Evolutionary conservation across 1,284 basidiomycete species (phyloP).

Genomic region (Cystobasidiaceae sp.): DNA sequence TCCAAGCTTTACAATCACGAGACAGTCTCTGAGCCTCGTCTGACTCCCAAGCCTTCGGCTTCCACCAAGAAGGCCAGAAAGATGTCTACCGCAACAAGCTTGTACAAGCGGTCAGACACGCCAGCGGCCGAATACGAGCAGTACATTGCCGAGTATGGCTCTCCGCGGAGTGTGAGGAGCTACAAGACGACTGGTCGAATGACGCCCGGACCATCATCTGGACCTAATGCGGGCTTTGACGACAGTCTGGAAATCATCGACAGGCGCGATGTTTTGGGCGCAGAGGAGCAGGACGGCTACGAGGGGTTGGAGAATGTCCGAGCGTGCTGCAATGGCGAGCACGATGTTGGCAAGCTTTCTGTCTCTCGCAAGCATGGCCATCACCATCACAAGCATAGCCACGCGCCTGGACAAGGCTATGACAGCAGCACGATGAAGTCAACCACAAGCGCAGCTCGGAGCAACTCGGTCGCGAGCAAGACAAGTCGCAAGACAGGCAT

Average conservation of each 20-base stretch:
- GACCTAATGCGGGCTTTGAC: conserved; percentile 50
- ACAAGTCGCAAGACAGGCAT: conserved; percentile 6
- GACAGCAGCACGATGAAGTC: neutral
- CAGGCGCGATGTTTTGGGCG: conserved; percentile 60
- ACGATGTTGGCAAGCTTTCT: conserved; percentile 53
- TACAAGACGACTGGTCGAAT: conserved; percentile 60
- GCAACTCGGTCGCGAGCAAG: conserved; percentile 14
- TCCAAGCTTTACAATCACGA: conserved; percentile 24
- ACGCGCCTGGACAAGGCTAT: neutral
- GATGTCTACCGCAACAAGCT: conserved; percentile 40
- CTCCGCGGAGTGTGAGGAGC: conserved; percentile 61
- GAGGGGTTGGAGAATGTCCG: conserved; percentile 92
- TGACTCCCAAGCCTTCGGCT: conserved; percentile 45
- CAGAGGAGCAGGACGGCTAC: conserved; percentile 71
- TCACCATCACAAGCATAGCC: conserved; percentile 25
- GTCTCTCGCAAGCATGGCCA: conserved; percentile 32
- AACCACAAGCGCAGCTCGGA: conserved; percentile 8
- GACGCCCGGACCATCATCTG: conserved; percentile 48
- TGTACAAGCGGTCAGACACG: conserved; percentile 73
- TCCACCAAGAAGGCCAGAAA: conserved; percentile 43
- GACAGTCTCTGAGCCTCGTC: conserved; percentile 42
- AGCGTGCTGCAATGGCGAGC: conserved; percentile 59
- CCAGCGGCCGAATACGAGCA: conserved; percentile 81
- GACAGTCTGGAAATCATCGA: conserved; percentile 60
- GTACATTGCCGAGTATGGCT: conserved; percentile 60